A percentile compares a stretch with the other conserved stretches of the same genome.
Conservation (phyloP, 2,329 filamentous ascomycete species). For the Trichoderma semiorbis region DNA sequence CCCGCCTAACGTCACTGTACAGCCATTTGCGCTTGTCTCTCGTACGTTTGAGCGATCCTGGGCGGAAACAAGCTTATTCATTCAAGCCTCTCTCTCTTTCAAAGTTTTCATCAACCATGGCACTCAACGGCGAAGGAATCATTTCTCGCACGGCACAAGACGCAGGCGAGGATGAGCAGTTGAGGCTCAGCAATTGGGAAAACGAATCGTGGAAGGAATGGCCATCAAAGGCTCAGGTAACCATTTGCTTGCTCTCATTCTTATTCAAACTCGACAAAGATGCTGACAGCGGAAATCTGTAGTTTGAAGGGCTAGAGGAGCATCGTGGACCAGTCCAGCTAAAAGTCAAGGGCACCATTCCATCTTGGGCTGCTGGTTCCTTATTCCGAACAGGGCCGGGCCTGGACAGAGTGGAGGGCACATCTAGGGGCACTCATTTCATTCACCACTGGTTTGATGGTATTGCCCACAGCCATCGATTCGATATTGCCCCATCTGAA, state of each 20-base stretch:
- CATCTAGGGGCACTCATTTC: conserved; percentile 55
- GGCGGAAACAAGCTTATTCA: background rate
- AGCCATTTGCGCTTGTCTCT: background rate
- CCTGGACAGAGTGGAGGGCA: conserved; percentile 56
- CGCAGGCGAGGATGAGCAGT: conserved; percentile 27
- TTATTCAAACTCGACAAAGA: background rate
- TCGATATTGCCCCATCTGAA: conserved; percentile 57
- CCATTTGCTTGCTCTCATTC: background rate
- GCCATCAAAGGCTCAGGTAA: conserved; percentile 48
- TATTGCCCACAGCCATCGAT: conserved; percentile 67
- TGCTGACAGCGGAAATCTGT: background rate
- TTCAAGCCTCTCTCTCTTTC: background rate
- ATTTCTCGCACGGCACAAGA: conserved; percentile 29
- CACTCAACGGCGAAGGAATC: conserved; percentile 28
- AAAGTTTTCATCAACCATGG: conserved; percentile 21
- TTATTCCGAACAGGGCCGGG: conserved; percentile 75
- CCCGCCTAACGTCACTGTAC: background rate
- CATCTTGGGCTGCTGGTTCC: conserved; percentile 65
- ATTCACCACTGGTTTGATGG: conserved; percentile 81
- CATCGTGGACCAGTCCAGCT: conserved; percentile 63
- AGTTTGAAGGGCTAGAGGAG: conserved; percentile 68
- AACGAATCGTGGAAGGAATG: conserved; percentile 39
- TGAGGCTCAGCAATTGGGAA: conserved; percentile 27
- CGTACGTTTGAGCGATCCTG: background rate
- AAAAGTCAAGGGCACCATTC: conserved; percentile 62